Evolutionary conservation across 169 alveolate genomes (phyloP).

Genomic region (Theileria luwenshuni): DNA sequence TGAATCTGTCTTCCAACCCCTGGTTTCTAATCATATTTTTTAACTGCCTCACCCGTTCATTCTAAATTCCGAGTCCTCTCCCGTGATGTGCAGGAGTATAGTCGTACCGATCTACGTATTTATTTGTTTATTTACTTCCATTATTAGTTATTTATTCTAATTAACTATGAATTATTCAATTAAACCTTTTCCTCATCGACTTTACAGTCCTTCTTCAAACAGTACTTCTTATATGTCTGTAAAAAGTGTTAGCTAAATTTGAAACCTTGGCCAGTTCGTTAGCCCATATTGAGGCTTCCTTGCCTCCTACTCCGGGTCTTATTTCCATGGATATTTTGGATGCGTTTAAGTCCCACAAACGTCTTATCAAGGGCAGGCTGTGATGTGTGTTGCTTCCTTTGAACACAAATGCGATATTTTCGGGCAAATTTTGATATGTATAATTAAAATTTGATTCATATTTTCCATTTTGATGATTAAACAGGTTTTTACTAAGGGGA

Average conservation of each 20-base stretch:
- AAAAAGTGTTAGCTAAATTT: background rate
- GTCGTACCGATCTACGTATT: slow-evolving; percentile 47
- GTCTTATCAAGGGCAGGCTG: background rate
- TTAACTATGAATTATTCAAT: too few relatives aligned
- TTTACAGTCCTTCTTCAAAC: slow-evolving; percentile 21
- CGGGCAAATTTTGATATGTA: too few relatives aligned
- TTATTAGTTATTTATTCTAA: background rate
- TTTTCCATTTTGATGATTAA: background rate
- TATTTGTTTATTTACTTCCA: background rate
- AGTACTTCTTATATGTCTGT: slow-evolving; percentile 54
- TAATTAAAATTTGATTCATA: too few relatives aligned
- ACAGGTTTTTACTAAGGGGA: background rate
- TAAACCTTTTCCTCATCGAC: slow-evolving; percentile 45
- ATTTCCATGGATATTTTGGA: slow-evolving; percentile 55
- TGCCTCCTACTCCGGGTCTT: slow-evolving; percentile 70
- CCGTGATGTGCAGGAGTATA: slow-evolving; percentile 39
- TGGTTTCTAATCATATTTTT: slow-evolving; percentile 22
- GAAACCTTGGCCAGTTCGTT: slow-evolving; percentile 59
- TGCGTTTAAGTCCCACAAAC: background rate
- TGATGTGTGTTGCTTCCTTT: background rate
- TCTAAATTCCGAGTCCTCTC: slow-evolving; percentile 39
- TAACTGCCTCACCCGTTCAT: slow-evolving; percentile 31
- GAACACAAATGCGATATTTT: background rate
- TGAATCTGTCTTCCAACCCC: slow-evolving; percentile 70
- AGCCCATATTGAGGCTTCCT: slow-evolving; percentile 62